phyloP scores from a whole-genome alignment of 805 yeast species.

The Saturnispora halmiae region DNA sequence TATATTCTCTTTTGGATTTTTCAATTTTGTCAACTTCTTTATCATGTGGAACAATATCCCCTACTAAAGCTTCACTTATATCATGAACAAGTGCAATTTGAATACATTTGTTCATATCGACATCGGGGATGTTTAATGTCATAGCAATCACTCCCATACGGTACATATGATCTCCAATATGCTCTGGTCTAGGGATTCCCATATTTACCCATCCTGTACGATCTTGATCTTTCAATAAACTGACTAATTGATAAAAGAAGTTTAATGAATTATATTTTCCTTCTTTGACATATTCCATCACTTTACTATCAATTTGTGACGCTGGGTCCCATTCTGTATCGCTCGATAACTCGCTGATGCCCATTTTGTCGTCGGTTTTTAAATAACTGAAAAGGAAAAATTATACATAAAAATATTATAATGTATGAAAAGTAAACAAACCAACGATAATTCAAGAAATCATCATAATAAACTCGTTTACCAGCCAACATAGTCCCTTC shows the following conservation, averaged over 20 bases:
- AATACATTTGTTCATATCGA: constrained; percentile 58
- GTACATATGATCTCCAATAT: constrained; percentile 93
- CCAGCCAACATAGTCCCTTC: constrained; percentile 71
- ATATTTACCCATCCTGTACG: constrained; percentile 94
- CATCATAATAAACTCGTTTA: constrained; percentile 14
- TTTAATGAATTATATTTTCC: constrained; percentile 24
- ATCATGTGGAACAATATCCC: constrained; percentile 87
- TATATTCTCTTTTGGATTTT: constrained; percentile 74
- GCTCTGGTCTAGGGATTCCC: constrained; percentile 47
- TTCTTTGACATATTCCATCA: constrained; percentile 26
- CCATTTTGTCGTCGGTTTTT: too few species aligned
- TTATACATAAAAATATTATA: not conserved
- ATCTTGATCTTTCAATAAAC: constrained; percentile 64
- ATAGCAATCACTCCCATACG: constrained; percentile 80
- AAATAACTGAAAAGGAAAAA: too few species aligned
- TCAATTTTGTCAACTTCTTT: constrained; percentile 57
- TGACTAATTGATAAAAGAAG: constrained; percentile 48
- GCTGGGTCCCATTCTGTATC: constrained; percentile 36
- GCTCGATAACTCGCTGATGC: not conserved
- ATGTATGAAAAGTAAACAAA: not conserved
- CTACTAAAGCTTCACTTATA: constrained; percentile 88
- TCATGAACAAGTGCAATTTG: constrained; percentile 88
- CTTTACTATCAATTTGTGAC: constrained; percentile 33
- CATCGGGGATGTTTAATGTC: constrained; percentile 39
- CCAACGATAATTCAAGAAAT: not conserved